phyloP scores from a whole-genome alignment of 305 asterid genomes.

The Caryopteris hybrid region DNA sequence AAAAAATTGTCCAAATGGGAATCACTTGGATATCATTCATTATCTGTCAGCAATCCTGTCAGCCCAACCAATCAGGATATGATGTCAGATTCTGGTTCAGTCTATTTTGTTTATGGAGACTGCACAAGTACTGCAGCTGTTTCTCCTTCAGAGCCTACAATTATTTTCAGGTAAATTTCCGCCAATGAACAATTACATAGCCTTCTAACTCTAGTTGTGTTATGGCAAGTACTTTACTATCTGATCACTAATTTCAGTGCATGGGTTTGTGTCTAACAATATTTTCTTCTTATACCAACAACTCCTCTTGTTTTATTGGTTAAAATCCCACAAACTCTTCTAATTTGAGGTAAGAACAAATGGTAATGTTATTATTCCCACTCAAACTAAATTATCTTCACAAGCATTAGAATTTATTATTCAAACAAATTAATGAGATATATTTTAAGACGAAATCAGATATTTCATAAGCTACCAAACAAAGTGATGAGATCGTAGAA shows the following conservation, averaged over 20 bases:
- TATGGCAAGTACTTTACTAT: neutral
- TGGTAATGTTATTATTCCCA: neutral
- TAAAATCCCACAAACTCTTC: neutral
- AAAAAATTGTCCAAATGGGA: constrained; percentile 78
- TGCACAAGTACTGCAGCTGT: constrained; percentile 70
- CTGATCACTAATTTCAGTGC: neutral
- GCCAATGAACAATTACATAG: neutral
- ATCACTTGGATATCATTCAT: constrained; percentile 75
- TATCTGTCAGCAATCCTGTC: constrained; percentile 51
- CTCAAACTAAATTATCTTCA: neutral
- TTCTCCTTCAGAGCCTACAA: constrained; percentile 60
- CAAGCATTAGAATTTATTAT: neutral
- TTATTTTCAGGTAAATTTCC: constrained; percentile 64
- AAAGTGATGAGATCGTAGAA: neutral
- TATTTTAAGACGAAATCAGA: neutral
- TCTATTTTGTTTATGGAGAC: constrained; percentile 89
- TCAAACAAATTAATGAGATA: neutral
- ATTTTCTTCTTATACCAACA: neutral
- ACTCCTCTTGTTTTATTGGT: neutral
- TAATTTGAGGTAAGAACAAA: neutral
- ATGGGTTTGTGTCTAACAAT: neutral
- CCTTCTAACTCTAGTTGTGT: neutral
- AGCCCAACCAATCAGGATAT: constrained; percentile 41
- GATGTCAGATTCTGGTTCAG: constrained; percentile 60
- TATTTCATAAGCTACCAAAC: neutral